Conservation (phyloP, 2,329 filamentous ascomycete species). For the Sporothrix schenckii region DNA sequence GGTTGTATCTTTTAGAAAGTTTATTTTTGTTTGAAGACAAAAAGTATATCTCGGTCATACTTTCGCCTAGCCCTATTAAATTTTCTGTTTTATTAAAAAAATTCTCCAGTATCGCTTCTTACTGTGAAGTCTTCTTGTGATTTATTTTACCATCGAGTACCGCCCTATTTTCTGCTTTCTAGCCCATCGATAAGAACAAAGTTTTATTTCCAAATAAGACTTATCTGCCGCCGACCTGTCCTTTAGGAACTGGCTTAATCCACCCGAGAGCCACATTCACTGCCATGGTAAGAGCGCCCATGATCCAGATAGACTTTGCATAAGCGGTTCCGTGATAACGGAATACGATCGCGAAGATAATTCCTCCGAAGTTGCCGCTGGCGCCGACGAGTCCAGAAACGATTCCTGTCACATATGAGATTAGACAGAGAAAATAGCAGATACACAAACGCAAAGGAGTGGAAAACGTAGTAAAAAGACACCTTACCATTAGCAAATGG, state of each 20-base stretch:
- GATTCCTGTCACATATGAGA: conserved; percentile 49
- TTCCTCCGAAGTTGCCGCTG: conserved; percentile 79
- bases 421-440: neutral
- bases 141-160: too few species aligned
- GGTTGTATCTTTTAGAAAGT: too few species aligned
- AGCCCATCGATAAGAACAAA: too few species aligned
- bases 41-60: too few species aligned
- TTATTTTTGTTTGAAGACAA: too few species aligned
- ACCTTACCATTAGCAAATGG: conserved; percentile 66
- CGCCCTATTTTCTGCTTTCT: too few species aligned
- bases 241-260: conserved; percentile 59
- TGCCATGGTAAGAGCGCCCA: conserved; percentile 72
- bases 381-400: conserved; percentile 80
- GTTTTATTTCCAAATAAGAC: neutral
- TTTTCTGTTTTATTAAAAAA: too few species aligned
- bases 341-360: conserved; percentile 83
- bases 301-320: conserved; percentile 75
- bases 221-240: conserved; percentile 53
- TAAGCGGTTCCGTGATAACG: conserved; percentile 66
- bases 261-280: conserved; percentile 66
- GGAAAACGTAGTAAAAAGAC: neutral
- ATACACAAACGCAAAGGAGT: neutral
- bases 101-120: too few species aligned
- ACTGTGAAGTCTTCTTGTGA: too few species aligned
- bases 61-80: too few species aligned